These are phyloP conservation scores for Poronia punctata DNA, from an alignment of 495 filamentous ascomycete species.

Conservation along the genomic window DNA sequence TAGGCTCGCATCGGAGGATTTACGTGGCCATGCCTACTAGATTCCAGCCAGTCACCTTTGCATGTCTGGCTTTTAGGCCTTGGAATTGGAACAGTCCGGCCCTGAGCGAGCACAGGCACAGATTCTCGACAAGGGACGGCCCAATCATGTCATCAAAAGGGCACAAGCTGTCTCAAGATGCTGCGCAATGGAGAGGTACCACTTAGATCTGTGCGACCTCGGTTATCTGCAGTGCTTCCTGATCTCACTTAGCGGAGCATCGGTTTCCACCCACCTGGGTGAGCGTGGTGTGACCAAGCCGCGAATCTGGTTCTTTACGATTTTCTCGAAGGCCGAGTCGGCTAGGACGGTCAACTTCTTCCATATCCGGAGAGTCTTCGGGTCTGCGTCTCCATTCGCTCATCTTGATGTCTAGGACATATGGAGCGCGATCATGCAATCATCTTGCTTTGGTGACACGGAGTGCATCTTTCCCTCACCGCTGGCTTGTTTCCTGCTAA, in stretches of 20 bases:
- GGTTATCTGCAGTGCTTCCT: constrained; percentile 30
- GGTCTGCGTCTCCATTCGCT: constrained; percentile 19
- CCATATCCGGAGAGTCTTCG: constrained; percentile 10
- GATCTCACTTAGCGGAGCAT: constrained; percentile 27
- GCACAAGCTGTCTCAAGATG: constrained; percentile 22
- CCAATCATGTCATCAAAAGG: constrained; percentile 15
- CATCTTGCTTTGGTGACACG: constrained; percentile 26
- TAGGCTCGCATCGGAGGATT: constrained; percentile 9
- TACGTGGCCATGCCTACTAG: background rate
- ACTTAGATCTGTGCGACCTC: constrained; percentile 29
- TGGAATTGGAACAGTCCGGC: background rate
- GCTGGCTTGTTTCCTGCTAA: constrained; percentile 1
- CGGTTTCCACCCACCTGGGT: constrained; percentile 26
- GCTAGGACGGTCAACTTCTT: constrained; percentile 12
- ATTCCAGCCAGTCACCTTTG: background rate
- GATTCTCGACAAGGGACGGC: background rate
- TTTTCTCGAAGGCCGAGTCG: constrained; percentile 14
- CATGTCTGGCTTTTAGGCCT: background rate
- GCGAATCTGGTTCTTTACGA: constrained; percentile 23
- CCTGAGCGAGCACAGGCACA: constrained; percentile 1
- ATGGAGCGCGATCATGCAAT: constrained; percentile 25
- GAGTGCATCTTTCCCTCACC: constrained; percentile 7
- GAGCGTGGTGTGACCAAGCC: constrained; percentile 20
- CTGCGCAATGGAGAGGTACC: constrained; percentile 23
- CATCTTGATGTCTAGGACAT: constrained; percentile 33